Conservation (phyloP, 148 eudicot species). For the Drosera capensis region DNA sequence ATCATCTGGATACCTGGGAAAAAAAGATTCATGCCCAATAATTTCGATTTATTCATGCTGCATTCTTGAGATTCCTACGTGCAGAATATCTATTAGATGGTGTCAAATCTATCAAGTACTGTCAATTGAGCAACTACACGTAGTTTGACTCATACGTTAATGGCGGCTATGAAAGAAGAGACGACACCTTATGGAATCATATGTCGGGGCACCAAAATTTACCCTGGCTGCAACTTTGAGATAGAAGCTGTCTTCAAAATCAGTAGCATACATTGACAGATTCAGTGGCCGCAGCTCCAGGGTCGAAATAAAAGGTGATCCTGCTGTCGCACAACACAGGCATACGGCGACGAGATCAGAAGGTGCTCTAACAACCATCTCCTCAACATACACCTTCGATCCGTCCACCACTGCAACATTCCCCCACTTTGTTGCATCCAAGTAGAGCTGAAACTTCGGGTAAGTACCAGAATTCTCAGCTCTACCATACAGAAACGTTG, state of each 20-base stretch:
- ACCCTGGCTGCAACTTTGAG: conserved; percentile 74
- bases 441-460: conserved; percentile 73
- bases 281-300: conserved; percentile 77
- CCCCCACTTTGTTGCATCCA: conserved; percentile 93
- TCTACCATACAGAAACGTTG: conserved; percentile 69
- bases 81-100: background rate
- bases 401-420: conserved; percentile 55
- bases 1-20: conserved; percentile 90
- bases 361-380: conserved; percentile 84
- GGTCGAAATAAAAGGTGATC: conserved; percentile 75
- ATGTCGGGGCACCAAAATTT: conserved; percentile 68
- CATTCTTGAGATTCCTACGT: background rate
- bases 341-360: conserved; percentile 64
- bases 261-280: conserved; percentile 93
- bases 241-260: conserved; percentile 70
- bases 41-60: background rate
- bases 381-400: conserved; percentile 45
- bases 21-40: background rate
- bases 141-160: too few relatives aligned
- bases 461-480: conserved; percentile 30
- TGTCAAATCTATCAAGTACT: too few relatives aligned
- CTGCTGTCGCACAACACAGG: conserved; percentile 84
- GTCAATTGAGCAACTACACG: too few relatives aligned
- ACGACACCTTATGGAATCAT: conserved; percentile 56
- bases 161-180: background rate